Evolutionary conservation across 495 filamentous ascomycete genomes (phyloP), one percentile per base, ranked within the genome.

Genomic region (Mytilinidion resinicola): DNA sequence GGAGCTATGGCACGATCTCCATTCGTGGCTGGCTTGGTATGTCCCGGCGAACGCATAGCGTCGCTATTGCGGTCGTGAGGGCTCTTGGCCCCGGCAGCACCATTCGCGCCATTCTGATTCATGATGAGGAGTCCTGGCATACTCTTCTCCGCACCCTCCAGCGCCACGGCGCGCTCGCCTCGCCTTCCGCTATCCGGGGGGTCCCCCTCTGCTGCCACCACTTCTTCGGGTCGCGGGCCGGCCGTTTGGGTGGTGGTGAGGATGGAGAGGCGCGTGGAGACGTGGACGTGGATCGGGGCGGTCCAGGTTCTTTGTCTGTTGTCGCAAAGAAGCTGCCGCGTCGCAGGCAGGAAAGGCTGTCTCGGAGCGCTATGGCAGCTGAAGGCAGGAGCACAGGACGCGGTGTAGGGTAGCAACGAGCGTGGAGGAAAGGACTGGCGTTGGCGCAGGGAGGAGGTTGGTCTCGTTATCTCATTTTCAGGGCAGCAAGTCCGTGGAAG

Each of bases 41-140:
- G 55, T 60, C 49, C 60, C 46, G 17, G 56, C 59, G 34, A 34
- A 19, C 38, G 51, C 43, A 33, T 42, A 41, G 37, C 30, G 61
- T 43, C 61, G 60, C 33, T 11, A 21, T 33, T 53, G 53, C 20
- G 44, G 15, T 60, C 54, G 51, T 51, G 51, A 25, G 46, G 19
- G 19, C 68, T 64, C 61, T 53, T 64, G 51, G 61, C 37, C 41
- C 48, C 60, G 4, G 51, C 38, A 33, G 54, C 54, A 30, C 55
- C 63, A 20, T 62, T 55, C 51, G 62, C 65, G 51, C 62, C 60
- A 53, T 64, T 60, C 36, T 67, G 48, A 43, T 68, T 64, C 71
- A 72, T 74, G 48, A 58, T 63, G 43, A 72, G 44, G 49, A 64
- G 38, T 19, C 72, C 72, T 38, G 71, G 72, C 72, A 74, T 74